phyloP scores from a whole-genome alignment of 176 grass and related monocot genomes.

The Ensete ventricosum region DNA sequence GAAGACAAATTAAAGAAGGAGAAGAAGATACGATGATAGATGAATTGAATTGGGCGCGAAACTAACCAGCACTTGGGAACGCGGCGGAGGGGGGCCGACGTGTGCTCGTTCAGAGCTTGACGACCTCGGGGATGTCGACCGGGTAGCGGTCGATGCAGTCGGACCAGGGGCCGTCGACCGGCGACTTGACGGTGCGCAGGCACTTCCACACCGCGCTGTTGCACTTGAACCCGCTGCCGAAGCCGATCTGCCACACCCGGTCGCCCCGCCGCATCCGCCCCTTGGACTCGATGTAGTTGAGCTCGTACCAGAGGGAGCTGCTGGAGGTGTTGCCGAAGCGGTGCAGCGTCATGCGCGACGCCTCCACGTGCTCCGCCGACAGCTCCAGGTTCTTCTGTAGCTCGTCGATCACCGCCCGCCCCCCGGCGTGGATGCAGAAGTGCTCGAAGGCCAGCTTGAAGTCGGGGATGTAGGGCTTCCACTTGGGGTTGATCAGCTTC shows the following conservation, averaged over 20 bases:
- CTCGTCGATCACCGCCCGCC: constrained; percentile 85
- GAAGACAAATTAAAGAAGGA: no score
- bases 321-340: constrained; percentile 89
- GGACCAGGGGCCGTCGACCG: constrained; percentile 10
- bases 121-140: constrained; percentile 11
- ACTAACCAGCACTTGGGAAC: no score
- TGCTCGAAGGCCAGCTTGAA: constrained; percentile 70
- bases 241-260: constrained; percentile 78
- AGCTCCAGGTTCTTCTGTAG: constrained; percentile 71
- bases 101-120: background rate
- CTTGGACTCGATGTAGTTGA: constrained; percentile 82
- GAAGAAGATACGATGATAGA: no score
- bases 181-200: constrained; percentile 19
- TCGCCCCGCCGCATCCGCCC: constrained; percentile 43
- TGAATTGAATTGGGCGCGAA: no score
- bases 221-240: constrained; percentile 91
- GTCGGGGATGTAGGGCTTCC: constrained; percentile 22
- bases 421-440: constrained; percentile 95
- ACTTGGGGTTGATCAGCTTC: constrained; percentile 8
- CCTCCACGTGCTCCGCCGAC: constrained; percentile 68
- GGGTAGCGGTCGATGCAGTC: constrained; percentile 15
- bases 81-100: no score
- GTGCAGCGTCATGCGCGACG: constrained; percentile 86
- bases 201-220: constrained; percentile 87
- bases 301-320: constrained; percentile 96